Evolutionary conservation across 1,284 basidiomycete species (phyloP), one percentile per base, ranked within the genome.

Genomic region (Bondarzewia mesenterica): DNA sequence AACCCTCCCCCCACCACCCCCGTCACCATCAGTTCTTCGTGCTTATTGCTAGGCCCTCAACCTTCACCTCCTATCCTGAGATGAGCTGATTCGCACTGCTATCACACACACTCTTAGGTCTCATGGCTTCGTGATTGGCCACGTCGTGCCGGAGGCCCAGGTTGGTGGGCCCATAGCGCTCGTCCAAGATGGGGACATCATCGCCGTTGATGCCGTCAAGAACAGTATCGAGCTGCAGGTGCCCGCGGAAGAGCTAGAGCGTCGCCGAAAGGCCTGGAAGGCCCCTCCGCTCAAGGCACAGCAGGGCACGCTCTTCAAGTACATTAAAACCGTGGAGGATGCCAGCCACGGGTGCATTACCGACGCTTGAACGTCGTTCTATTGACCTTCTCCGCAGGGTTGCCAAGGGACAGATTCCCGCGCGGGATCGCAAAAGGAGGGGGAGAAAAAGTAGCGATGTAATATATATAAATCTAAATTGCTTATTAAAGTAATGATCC

Each of bases 141-240:
- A 96, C 60, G 89, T 96, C 56, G 91, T 89, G 2, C 88, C 88
- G 36, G 91, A 93, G 64, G 91, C 91, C 5, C 88, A 89, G 59
- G 82, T 85, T 25, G 93, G 93, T 35, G 93, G 93, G 2, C 90
- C 92, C 5, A 95, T 96, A 60, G 93, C 88, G 8, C 78, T 96
- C 20, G 86, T 96, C 5, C 66, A 78, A 53, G 92, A 95, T 60
- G 93, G 93, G 1, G 93, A 96, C 63, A 69, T 80, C 48, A 90
- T 93, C 58, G 78, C 82, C 36, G 86, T 93, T 50, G 88, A 93
- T 60, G 92, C 92, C 3, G 78, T 89, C 44, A 78, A 80, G 57
- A 95, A 95, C 67, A 82, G 80, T 38, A 80, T 96, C 55, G 76
- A 91, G 59, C 68, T 94, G 35, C 68, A 74, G 4, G 80, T 95